Base-by-base conservation (phyloP, 176 grass and related monocot genomes). In the Themeda triandra region DNA sequence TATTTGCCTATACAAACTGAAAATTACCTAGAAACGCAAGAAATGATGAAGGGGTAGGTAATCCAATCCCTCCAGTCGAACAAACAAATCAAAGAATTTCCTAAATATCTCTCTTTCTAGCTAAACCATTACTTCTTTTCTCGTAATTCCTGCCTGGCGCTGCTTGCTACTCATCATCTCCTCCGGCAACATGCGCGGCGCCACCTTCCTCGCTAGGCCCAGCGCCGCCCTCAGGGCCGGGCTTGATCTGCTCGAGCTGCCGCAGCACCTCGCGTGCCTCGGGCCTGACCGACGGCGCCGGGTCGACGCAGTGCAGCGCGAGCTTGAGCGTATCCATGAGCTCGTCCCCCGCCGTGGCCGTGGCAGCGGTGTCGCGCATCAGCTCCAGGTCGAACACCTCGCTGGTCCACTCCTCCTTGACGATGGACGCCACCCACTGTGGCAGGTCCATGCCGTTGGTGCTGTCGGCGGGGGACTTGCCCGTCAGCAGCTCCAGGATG, bases 401-500 rank as follows among this genome's bases (percentile, higher is more conserved):
- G 45, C 45, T 48, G 45, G 45, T 48, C 45, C 45, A 48, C 45
- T 45, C 42, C 42, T 45, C 13, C 13, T 45, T 45, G 42, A 45
- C 42, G 44, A 46, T 46, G 44, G 44, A 46, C 44, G 13, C 44
- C 44, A 46, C 44, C 13, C 45, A 17, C 45, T 14, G 45, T 4
- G 45, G 4, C 45, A 48, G 45, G 45, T 48, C 45, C 45, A 48
- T 48, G 45, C 14, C 45, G 14, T 48, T 48, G 45, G 13, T 48
- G 45, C 45, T 48, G 45, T 48, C 88, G 87, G 89, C 95, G 0
- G 95, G 92, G 7, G 92, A 90, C 65, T 89, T 97, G 72, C 94
- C 92, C 1, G 95, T 97, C 51, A 97, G 88, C 44, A 97, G 90
- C 84, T 97, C 95, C 10, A 97, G 90, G 35, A 97, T 83, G 72